A percentile compares a stretch with the other conserved stretches of the same genome.
Evolutionary conservation across 805 yeast genomes (phyloP).

Genomic region (Metschnikowia lunata): DNA sequence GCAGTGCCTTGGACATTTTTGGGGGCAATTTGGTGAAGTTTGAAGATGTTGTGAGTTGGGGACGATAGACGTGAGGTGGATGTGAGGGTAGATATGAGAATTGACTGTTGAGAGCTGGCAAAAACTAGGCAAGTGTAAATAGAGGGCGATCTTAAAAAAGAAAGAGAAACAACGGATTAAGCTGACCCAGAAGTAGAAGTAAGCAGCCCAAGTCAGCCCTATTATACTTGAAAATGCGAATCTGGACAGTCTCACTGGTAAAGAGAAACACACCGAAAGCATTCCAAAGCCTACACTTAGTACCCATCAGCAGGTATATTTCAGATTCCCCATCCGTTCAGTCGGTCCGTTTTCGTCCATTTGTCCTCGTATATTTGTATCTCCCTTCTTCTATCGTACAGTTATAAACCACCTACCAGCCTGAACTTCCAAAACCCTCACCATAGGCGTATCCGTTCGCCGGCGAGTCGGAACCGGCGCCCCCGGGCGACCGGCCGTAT

Average conservation of each 20-base stretch:
- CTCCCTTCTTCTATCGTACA: conserved; percentile 6
- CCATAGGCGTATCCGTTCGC: conserved; percentile 20
- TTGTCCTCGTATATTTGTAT: no score
- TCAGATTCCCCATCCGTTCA: no score
- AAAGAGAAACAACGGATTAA: no score
- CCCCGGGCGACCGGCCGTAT: conserved; percentile 41
- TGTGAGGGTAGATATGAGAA: conserved; percentile 30
- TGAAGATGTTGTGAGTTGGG: conserved; percentile 70
- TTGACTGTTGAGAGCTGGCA: no score
- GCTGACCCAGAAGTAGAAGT: background rate
- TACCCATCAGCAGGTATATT: no score
- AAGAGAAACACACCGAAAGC: no score
- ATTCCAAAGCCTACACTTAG: no score
- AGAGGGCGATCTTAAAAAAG: background rate
- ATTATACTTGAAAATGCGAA: no score
- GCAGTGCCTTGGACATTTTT: conserved; percentile 90
- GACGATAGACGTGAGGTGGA: no score
- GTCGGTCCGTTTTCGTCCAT: no score
- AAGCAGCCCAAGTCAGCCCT: no score
- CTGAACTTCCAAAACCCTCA: conserved; percentile 35
- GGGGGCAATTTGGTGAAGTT: conserved; percentile 84
- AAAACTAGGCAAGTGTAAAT: background rate
- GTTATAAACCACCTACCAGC: conserved; percentile 21
- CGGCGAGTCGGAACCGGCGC: conserved; percentile 31
- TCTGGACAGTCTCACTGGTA: no score